A percentile compares a stretch with the other conserved stretches of the same genome.
These are phyloP conservation scores for Heimioporus punctisporus DNA, from an alignment of 1,284 basidiomycete species.

Conservation along the genomic window DNA sequence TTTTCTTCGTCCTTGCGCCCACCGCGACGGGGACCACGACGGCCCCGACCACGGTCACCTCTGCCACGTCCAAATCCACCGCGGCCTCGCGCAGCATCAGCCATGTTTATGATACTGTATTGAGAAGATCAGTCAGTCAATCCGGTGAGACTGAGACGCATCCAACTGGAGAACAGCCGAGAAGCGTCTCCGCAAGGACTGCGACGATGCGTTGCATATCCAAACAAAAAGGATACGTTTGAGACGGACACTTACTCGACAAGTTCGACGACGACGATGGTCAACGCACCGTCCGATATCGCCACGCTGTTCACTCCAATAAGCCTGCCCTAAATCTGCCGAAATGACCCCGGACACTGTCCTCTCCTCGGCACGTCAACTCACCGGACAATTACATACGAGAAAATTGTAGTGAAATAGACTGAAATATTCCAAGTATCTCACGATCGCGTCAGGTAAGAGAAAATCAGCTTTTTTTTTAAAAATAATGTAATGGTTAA, in stretches of 20 bases:
- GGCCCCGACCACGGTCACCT: slow-evolving; percentile 82
- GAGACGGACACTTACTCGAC: slow-evolving; percentile 39
- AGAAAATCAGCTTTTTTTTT: no score
- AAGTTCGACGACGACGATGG: slow-evolving; percentile 13
- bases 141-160: slow-evolving; percentile 18
- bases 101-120: slow-evolving; percentile 51
- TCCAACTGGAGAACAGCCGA: slow-evolving; percentile 22
- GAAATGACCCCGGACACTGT: slow-evolving; percentile 21
- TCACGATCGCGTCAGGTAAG: no score
- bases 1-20: slow-evolving; percentile 99
- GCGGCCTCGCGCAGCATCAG: slow-evolving; percentile 80
- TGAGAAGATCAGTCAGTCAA: slow-evolving; percentile 21
- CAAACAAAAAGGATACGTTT: neutral
- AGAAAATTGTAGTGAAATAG: neutral
- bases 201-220: neutral
- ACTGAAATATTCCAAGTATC: neutral
- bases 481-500: no score
- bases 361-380: neutral
- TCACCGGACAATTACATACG: neutral
- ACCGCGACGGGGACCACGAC: slow-evolving; percentile 92
- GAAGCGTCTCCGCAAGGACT: slow-evolving; percentile 1
- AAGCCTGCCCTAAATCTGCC: slow-evolving; percentile 29
- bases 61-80: slow-evolving; percentile 92
- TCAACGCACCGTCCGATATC: slow-evolving; percentile 6
- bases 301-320: no score